Evolutionary conservation across 1,284 basidiomycete species (phyloP), one percentile per base, ranked within the genome.

Genomic region (Singerocomus inundabilis): DNA sequence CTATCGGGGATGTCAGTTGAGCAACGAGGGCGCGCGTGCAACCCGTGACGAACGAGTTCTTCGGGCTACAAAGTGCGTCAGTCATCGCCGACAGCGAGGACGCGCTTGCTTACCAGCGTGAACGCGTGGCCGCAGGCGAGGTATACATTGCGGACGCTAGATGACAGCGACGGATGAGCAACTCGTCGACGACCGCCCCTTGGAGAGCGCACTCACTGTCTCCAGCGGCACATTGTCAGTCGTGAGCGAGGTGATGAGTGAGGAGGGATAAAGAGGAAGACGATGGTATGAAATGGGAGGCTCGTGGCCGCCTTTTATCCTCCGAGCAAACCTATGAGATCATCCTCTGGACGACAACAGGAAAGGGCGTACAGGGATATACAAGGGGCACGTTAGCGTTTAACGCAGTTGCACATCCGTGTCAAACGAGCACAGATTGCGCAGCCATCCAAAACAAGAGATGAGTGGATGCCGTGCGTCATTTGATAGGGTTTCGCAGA

Each of bases 91-190:
- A 38, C 5, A 25, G 11, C 25, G 10, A 15, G 15, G 42, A 15
- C 35, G n/a, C 1, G 15, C 32, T 30, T 21, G 41, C 74, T 55
- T 56, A 74, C 74, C 49, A 75, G 32, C 31, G 66, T 74, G 36
- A 69, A 52, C 0, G 66, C 67, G 34, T 74, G 72, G 3, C 71
- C 70, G 48, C 72, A 74, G 8, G 56, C 55, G 47, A 69, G 25
- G 58, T 74, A 74, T 44, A 76, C 62, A 52, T 74, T 75, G 52
- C 70, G 73, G 26, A 74, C 72, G 18, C 72, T 74, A 49, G 33
- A 33, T 15, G 28, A 28, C 8, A 29, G 13, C 18, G 35, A 6
- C 21, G 15, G 2, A 12, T 64, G 52, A 63, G 52, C 33, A 21
- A 41, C 24, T 29, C 38, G 34, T 49, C 21, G 57, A 28, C 48